These are phyloP conservation scores for Hygrophoropsis aurantiaca DNA, from an alignment of 768 basidiomycete species.

Conservation along the genomic window DNA sequence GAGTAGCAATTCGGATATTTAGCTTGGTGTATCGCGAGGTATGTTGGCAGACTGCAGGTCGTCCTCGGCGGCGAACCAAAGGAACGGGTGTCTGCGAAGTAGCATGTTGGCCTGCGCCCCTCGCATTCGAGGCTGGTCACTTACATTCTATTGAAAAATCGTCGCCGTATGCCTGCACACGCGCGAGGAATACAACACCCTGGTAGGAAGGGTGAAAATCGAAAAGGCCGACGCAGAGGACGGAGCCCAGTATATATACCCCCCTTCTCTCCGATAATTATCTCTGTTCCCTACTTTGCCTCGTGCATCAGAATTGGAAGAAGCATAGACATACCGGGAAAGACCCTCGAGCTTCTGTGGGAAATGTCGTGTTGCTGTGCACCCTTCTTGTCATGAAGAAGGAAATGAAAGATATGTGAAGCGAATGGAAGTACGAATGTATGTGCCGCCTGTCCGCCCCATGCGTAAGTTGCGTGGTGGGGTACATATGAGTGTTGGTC, in stretches of 20 bases:
- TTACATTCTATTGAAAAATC: not conserved
- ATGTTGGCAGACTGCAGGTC: too few species aligned
- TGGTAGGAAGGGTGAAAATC: slow-evolving; percentile 4
- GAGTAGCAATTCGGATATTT: not conserved
- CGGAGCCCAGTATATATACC: slow-evolving; percentile 22
- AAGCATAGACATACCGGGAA: slow-evolving; percentile 24
- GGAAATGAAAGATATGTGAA: too few species aligned
- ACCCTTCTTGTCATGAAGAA: too few species aligned
- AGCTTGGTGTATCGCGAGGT: not conserved
- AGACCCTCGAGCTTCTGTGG: slow-evolving; percentile 16
- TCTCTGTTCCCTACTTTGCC: slow-evolving; percentile 9
- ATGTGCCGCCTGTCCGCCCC: too few species aligned
- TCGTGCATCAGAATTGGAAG: slow-evolving; percentile 18
- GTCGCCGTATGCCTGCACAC: slow-evolving; percentile 23
- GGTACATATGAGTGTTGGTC: too few species aligned
- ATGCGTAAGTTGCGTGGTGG: too few species aligned
- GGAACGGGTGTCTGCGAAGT: too few species aligned
- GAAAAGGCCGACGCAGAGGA: slow-evolving; percentile 4
- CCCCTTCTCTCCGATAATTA: slow-evolving; percentile 1
- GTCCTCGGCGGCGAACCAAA: too few species aligned
- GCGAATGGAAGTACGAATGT: too few species aligned
- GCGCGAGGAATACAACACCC: slow-evolving; percentile 7
- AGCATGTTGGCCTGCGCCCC: too few species aligned
- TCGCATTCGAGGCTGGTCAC: too few species aligned
- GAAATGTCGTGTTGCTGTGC: slow-evolving; percentile 6